Evolutionary conservation across 345 rosid genomes (phyloP), one percentile per base, ranked within the genome.

Genomic region (Noccaea caerulescens): DNA sequence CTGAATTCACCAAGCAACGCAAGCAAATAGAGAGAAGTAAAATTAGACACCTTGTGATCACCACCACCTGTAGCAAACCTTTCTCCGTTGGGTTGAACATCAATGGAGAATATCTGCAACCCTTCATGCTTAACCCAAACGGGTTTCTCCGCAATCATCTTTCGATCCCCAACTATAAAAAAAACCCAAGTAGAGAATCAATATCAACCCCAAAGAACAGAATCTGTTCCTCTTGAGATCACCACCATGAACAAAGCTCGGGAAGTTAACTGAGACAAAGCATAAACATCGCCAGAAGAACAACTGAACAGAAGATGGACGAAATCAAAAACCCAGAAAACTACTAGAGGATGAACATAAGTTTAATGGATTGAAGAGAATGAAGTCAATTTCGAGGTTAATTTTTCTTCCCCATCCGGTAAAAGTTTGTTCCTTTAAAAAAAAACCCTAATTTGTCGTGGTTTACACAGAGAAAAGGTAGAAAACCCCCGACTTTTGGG

Each of bases 51-150:
- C 99, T 94, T 94, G 81, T 92, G 93, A 81, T 94, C 98, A 62
- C 99, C 98, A 72, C 98, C 99, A 58, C 99, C 98, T 25, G 98
- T 91, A 58, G 98, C 98, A 77, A 94, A 91, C 87, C 99, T 79
- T 68, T 80, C 90, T n/a, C 87, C 92, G 66, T 92, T 90, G 66
- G 99, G 98, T 64, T 92, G 99, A 72, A 95, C 88, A 76, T 95
- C 99, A 80, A 92, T 84, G 76, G 98, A 92, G 85, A 95, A 92
- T 66, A 94, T 92, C 82, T 88, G 99, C 86, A 90, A 82, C 71
- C 99, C 98, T 77, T 92, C 98, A 79, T 94, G 99, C 74, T 82
- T 87, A 73, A 94, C 90, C 99, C 99, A 95, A 76, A 66, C 59
- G 56, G 98, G 98, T 72, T 92, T 95, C 88, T 95, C 99, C 41